Conservation (phyloP, 2,329 filamentous ascomycete species). For the Hymenotorrendiella dingleyae region DNA sequence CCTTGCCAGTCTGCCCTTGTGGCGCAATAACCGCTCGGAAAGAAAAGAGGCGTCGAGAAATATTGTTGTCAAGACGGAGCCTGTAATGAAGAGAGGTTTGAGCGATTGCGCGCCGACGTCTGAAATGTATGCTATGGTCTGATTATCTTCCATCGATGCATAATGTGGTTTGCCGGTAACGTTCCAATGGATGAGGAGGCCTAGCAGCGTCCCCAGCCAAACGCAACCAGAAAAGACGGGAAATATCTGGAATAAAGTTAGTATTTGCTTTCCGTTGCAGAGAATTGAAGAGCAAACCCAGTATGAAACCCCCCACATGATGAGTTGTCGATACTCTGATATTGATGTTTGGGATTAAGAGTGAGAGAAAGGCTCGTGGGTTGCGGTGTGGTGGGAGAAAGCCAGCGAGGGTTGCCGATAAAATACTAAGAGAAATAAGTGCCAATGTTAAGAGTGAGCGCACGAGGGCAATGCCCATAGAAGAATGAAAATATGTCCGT, state of each 20-base stretch:
- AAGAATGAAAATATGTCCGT: no score
- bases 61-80: constrained; percentile 65
- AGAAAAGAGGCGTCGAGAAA: constrained; percentile 77
- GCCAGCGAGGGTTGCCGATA: no score
- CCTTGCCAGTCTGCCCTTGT: constrained; percentile 69
- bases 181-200: constrained; percentile 47
- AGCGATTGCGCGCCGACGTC: constrained; percentile 56
- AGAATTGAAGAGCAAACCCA: constrained; percentile 38
- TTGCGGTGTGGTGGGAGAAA: no score
- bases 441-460: background rate
- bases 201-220: constrained; percentile 27
- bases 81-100: constrained; percentile 74
- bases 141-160: constrained; percentile 49
- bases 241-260: constrained; percentile 42
- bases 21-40: constrained; percentile 78
- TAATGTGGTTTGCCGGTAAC: constrained; percentile 50
- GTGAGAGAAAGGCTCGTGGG: background rate
- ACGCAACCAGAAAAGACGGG: constrained; percentile 61
- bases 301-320: constrained; percentile 33
- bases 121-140: constrained; percentile 67
- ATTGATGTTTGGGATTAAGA: background rate
- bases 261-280: background rate
- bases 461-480: no score
- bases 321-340: constrained; percentile 1
- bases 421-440: no score